Evolutionary conservation across 2,329 filamentous ascomycete genomes (phyloP).

Genomic region (Cryphonectria nitschkei): DNA sequence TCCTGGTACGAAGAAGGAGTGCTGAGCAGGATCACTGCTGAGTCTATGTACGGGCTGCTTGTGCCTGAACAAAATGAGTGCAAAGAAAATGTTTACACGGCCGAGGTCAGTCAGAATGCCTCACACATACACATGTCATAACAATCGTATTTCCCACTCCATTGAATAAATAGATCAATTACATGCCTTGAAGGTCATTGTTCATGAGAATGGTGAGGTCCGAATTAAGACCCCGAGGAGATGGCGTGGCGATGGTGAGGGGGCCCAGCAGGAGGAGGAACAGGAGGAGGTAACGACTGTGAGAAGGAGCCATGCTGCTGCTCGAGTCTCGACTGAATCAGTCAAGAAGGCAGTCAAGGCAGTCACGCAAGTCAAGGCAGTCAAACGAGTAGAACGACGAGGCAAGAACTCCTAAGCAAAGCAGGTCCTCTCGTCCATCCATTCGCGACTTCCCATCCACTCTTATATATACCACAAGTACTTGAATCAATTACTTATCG

Average conservation of each 20-base stretch:
- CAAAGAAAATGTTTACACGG: neutral
- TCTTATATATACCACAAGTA: neutral
- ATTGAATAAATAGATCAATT: too few relatives aligned
- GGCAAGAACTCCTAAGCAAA: neutral
- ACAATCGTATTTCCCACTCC: too few relatives aligned
- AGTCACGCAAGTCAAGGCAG: too few relatives aligned
- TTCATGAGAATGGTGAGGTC: conserved; percentile 44
- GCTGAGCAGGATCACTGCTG: conserved; percentile 43
- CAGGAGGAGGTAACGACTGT: conserved; percentile 22
- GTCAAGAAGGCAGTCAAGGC: neutral
- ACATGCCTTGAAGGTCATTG: conserved; percentile 46
- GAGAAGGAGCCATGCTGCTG: conserved; percentile 28
- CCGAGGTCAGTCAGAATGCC: neutral
- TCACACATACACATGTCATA: neutral
- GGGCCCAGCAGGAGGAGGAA: conserved; percentile 30
- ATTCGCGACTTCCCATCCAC: neutral
- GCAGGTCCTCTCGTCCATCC: neutral
- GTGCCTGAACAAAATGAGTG: conserved; percentile 34
- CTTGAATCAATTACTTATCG: neutral
- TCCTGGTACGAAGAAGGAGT: conserved; percentile 33
- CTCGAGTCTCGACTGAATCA: neutral
- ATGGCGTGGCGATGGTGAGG: conserved; percentile 35
- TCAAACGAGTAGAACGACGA: neutral
- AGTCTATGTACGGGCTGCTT: conserved; percentile 38
- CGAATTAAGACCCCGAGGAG: conserved; percentile 41